Evolutionary conservation across 1,139 yeast species (phyloP), one percentile per base, ranked within the genome.

Genomic region (Yamadazyma diddensiae): DNA sequence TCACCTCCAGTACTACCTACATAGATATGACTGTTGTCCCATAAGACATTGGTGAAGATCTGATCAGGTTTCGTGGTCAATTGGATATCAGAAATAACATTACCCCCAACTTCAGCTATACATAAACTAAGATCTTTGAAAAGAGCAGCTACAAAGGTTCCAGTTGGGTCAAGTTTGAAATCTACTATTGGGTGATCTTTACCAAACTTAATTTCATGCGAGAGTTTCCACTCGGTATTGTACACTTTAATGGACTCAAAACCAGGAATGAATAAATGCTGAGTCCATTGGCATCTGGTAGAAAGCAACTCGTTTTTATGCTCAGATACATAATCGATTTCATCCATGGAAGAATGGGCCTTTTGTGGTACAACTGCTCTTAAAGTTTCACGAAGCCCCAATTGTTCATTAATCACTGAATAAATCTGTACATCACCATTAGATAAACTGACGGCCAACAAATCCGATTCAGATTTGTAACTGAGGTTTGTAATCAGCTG

Each of bases 361-460:
- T 66, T 68, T 3, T 40, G 31, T 2, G 67, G 61, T 15, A 76
- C 52, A 21, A 61, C 60, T 16, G 63, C 67, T 2, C 60, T 49
- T 11, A 82, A 53, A 1, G 72, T 65, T 28, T 74, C 60, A 9
- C 62, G 41, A 30, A 65, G 47, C 26, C 47, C 54, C 8, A 69
- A 70, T 15, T 45, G 45, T 43, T 68, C 74, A 39, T 65, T 66
- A 25, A 58, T 69, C 21, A 82, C 71, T 0, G 87, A 79, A 49
- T 71, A 85, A 28, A 92, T 62, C 27, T 75, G 72, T 16, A 87
- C 59, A 24, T 65, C 67, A 8, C 96, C 95, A 55, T 78, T 82
- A 7, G 84, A 65, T 33, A 82, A 69, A 11, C 88, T 71, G 2
- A 81, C 71, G 14, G 41, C 28, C 15, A 84, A 53, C 22, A 77